Evolutionary conservation across 371 early-diverging fungal species (phyloP).

Genomic region (Lichtheimia corymbifera): DNA sequence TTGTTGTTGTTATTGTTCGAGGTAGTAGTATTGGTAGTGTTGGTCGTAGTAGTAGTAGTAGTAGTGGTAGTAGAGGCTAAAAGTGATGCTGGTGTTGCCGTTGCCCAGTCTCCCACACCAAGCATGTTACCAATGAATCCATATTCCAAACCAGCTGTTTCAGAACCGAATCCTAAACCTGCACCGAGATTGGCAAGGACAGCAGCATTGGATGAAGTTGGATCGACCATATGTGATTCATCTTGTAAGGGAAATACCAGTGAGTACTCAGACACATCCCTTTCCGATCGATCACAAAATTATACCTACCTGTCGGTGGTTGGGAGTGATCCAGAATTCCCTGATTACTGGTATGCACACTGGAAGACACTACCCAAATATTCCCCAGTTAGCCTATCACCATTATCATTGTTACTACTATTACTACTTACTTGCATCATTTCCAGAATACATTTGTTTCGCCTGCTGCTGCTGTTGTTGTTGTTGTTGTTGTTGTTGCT

Average conservation of each 20-base stretch:
- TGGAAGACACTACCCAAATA: not conserved
- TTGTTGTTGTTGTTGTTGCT: constrained; percentile 61
- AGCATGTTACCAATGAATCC: constrained; percentile 47
- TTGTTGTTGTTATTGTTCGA: too few relatives aligned
- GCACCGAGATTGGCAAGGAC: constrained; percentile 19
- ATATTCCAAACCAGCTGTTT: constrained; percentile 49
- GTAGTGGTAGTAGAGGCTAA: not conserved
- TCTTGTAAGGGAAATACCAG: constrained; percentile 7
- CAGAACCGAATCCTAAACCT: constrained; percentile 49
- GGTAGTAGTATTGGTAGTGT: not conserved
- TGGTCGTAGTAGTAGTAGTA: not conserved
- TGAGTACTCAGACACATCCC: not conserved
- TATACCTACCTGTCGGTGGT: constrained; percentile 3
- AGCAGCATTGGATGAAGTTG: constrained; percentile 15
- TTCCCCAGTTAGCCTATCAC: not conserved
- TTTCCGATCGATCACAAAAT: not conserved
- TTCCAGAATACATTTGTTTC: not conserved
- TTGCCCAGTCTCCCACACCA: constrained; percentile 17
- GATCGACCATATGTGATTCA: constrained; percentile 24
- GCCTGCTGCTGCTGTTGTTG: constrained; percentile 5
- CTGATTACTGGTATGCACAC: constrained; percentile 1
- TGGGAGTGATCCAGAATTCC: constrained; percentile 6
- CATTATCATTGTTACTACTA: not conserved
- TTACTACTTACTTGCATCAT: not conserved
- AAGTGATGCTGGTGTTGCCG: not conserved